These are phyloP conservation scores for Candida tibetensis DNA, from an alignment of 805 yeast genomes.

Conservation along the genomic window DNA sequence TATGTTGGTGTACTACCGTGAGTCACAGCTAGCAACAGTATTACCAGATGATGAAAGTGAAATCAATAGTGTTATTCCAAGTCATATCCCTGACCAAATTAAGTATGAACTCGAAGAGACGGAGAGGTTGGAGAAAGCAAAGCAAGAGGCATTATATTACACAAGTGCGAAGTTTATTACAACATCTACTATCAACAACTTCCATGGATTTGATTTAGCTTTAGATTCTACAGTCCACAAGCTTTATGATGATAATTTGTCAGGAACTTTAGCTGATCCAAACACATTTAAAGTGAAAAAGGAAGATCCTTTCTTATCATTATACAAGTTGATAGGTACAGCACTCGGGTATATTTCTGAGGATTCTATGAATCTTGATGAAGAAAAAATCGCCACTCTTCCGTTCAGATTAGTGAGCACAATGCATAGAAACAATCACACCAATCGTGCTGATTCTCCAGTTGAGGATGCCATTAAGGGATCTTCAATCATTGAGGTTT, in stretches of 20 bases:
- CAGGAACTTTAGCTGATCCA: constrained; percentile 49
- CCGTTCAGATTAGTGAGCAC: constrained; percentile 62
- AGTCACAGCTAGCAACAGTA: constrained; percentile 53
- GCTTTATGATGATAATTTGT: constrained; percentile 49
- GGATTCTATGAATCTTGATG: constrained; percentile 9
- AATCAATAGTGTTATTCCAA: constrained; percentile 44
- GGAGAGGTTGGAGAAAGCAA: constrained; percentile 53
- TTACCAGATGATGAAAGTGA: constrained; percentile 59
- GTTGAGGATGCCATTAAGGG: constrained; percentile 28
- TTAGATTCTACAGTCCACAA: constrained; percentile 52
- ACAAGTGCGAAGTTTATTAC: constrained; percentile 56
- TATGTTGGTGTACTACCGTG: constrained; percentile 90
- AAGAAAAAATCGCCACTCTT: constrained; percentile 4
- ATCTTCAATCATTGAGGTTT: constrained; percentile 50
- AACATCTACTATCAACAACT: constrained; percentile 50
- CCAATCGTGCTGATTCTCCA: constrained; percentile 56
- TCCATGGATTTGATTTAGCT: constrained; percentile 73
- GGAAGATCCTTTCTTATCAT: constrained; percentile 48
- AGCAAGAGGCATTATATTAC: constrained; percentile 56
- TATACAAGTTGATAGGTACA: constrained; percentile 50
- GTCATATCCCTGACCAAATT: constrained; percentile 64
- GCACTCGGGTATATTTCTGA: constrained; percentile 35
- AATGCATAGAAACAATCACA: constrained; percentile 65
- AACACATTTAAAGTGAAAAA: constrained; percentile 51
- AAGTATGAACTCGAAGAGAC: constrained; percentile 59